A percentile compares a stretch with the other conserved stretches of the same genome.
phyloP scores from a whole-genome alignment of 176 grass and related monocot genomes.

The Cenchrus purpureus region DNA sequence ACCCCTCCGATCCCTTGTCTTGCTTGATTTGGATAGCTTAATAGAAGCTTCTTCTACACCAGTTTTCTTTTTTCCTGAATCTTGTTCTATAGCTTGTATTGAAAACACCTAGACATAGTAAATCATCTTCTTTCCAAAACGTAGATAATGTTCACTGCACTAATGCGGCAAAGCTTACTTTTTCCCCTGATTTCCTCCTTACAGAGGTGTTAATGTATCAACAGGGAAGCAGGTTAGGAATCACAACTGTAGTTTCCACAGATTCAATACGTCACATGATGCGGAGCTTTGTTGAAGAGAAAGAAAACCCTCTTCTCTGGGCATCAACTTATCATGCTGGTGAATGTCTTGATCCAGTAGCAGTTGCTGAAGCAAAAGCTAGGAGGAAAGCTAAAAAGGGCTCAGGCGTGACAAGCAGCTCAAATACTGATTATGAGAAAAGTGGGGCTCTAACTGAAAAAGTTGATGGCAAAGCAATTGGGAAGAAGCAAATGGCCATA shows the following conservation, averaged over 20 bases:
- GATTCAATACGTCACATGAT: conserved; percentile 99
- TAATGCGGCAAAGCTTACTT: background rate
- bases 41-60: background rate
- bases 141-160: background rate
- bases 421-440: conserved; percentile 41
- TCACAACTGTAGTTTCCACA: conserved; percentile 90
- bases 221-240: conserved; percentile 89
- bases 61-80: background rate
- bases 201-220: conserved; percentile 29
- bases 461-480: conserved; percentile 53
- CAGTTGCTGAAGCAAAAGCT: conserved; percentile 82
- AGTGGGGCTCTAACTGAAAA: conserved; percentile 42
- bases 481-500: conserved; percentile 91
- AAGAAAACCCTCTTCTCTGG: conserved; percentile 94
- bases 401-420: conserved; percentile 39
- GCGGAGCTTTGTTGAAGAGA: conserved; percentile 89
- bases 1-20: background rate
- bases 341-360: conserved; percentile 82
- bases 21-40: background rate
- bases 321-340: conserved; percentile 97
- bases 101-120: background rate
- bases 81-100: background rate
- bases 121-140: background rate
- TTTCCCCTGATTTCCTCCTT: background rate
- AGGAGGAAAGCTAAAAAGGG: conserved; percentile 74